Base-by-base conservation (phyloP, 352 stramenopile species). In the Lagenidium giganteum region DNA sequence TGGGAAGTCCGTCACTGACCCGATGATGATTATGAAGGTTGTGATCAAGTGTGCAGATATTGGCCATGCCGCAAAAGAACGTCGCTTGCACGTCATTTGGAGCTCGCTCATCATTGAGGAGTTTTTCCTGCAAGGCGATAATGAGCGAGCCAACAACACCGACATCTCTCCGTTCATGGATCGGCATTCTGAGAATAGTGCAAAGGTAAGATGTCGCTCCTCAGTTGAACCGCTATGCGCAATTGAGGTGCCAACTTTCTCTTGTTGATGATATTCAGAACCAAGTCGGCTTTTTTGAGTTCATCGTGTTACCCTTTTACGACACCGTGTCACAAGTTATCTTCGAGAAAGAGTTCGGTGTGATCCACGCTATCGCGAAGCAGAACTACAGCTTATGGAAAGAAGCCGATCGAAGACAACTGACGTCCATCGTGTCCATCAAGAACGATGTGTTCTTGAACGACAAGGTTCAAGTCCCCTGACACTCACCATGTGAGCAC, bases 81-180 rank as follows among this genome's bases (percentile, higher is more conserved):
- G 70, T 22, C 67, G 70, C 25, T 49, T 97, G 26, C 75, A 93
- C 39, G 81, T 89, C 43, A 77, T 93, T 49, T 98, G 93, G 93
- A 87, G 86, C 6, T 81, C 89, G 36, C 69, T 95, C 24, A 95
- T 97, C 38, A 87, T 97, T 39, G 81, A 96, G n/a, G 94, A 98
- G 58, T 98, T 98, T 49, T 98, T 96, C 52, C 60, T 83, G 34
- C 94, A 98, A 57, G 94, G 93, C 18, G 93, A 98, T 51, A 78
- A 95, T 35, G 94, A 98, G 50, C 89, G 95, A 39, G 69, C 73
- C 24, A 46, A 94, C 0, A 80, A 78, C 13, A 76, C 98, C 51
- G 68, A 94, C 28, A 78, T 96, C 25, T 96, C 73, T 35, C 91
- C 90, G 4, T 95, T 97, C 46, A 96, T 95, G 82, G 93, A 97